Evolutionary conservation across 2,329 filamentous ascomycete species (phyloP), one percentile per base, ranked within the genome.

Genomic region (Zymoseptoria brevis): DNA sequence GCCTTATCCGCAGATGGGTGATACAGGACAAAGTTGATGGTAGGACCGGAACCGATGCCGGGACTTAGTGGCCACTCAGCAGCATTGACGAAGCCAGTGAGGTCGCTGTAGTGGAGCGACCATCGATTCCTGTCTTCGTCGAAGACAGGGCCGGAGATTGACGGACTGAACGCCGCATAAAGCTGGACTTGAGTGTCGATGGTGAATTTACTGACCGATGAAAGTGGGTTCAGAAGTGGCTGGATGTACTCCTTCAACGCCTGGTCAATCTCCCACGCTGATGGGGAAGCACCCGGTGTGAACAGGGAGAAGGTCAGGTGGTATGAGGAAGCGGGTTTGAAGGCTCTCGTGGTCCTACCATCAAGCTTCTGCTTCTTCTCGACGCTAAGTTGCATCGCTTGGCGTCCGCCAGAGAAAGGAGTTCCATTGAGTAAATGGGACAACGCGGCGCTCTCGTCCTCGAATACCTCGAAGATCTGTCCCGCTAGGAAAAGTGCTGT

Each of bases 41-140:
- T 99, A 0, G 94, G 94, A 0, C 93, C 93, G 19, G 85, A 86
- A 50, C 92, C 94, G 66, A 99, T 97, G 58, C 90, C 96, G 0
- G 93, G 93, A 62, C 89, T 96, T 2, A 99, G 76, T 0, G 94
- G 94, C 94, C 94, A 99, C 76, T 99, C 94, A 1, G 94, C 94
- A 2, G 93, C 92, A 69, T 99, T 99, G 74, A 99, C 91, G 70
- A 99, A 99, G 1, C 89, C 92, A 45, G 90, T 90, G 1, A 99
- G 80, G 68, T 96, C 91, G 67, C 96, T 88, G 71, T 90, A 92
- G 68, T 83, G 86, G 41, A 99, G 77, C 0, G 78, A 82, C 84
- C 84, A 87, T 30, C 87, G 81, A 22, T 86, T 75, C n/a, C 73
- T 73, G 0, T 72, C 59, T 22, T 79, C 74, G 57, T 84, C 79